Percentiles rank a stretch among this genome's conserved stretches.
Conservation (phyloP, 192 early-diverging fungal genomes). For the Linnemannia schmuckeri region DNA sequence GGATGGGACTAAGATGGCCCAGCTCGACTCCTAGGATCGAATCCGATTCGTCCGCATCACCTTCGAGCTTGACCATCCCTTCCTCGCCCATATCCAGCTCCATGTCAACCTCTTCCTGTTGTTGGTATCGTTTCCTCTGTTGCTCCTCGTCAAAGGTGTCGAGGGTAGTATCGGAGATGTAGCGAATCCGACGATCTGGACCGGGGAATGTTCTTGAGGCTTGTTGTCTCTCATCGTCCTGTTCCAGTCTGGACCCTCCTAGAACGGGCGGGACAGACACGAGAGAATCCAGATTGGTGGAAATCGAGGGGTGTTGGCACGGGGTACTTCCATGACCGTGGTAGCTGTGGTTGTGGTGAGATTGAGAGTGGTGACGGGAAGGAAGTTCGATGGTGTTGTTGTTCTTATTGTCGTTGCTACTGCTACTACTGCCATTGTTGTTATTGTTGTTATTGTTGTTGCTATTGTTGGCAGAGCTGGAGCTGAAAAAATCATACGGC, state of each 20-base stretch:
- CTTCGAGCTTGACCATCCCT: conserved; percentile 9
- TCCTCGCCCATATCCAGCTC: conserved; percentile 5
- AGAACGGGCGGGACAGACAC: background rate
- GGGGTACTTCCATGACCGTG: background rate
- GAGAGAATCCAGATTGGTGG: background rate
- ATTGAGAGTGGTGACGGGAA: background rate
- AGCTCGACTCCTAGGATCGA: conserved; percentile 46
- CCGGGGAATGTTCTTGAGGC: background rate
- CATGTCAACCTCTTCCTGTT: conserved; percentile 19
- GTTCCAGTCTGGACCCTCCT: background rate
- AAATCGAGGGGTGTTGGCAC: conserved; percentile 24
- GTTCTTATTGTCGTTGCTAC: background rate
- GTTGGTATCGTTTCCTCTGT: background rate
- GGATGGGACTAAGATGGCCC: conserved; percentile 41
- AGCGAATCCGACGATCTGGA: conserved; percentile 15
- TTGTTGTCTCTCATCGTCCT: conserved; percentile 24
- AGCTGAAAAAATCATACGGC: conserved; percentile 35
- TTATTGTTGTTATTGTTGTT: background rate
- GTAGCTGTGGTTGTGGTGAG: background rate
- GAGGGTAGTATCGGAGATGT: background rate
- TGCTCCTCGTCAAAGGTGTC: background rate
- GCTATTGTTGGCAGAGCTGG: background rate
- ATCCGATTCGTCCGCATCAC: conserved; percentile 9
- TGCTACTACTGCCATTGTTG: background rate
- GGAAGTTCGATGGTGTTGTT: background rate